Conservation (phyloP, 768 basidiomycete genomes). For the Hydnomerulius pinastri region DNA sequence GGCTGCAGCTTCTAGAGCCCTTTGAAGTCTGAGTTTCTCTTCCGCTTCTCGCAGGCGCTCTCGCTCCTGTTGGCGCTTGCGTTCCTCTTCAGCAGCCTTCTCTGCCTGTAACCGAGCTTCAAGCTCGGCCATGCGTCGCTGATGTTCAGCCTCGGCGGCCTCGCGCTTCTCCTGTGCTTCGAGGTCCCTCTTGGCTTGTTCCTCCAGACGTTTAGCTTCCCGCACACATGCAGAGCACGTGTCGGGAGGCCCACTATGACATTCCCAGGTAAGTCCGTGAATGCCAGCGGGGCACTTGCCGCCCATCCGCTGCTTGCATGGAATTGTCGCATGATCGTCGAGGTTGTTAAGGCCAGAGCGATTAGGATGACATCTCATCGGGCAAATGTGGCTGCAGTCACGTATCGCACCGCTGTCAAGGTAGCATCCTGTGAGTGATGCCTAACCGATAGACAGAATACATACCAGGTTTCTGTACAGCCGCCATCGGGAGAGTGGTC, state of each 20-base stretch:
- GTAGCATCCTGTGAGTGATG: neutral
- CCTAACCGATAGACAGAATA: constrained; percentile 2
- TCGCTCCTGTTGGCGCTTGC: neutral
- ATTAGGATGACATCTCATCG: constrained; percentile 61
- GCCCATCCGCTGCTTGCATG: constrained; percentile 40
- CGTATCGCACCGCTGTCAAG: constrained; percentile 43
- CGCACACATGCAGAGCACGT: constrained; percentile 50
- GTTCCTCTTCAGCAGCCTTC: no score
- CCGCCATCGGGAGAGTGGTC: constrained; percentile 60
- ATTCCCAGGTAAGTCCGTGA: constrained; percentile 49
- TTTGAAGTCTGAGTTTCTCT: neutral
- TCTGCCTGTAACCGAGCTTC: constrained; percentile 43
- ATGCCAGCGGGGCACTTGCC: constrained; percentile 42
- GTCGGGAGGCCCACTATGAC: constrained; percentile 40
- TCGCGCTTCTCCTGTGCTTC: constrained; percentile 47
- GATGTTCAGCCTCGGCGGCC: constrained; percentile 44
- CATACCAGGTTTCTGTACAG: constrained; percentile 59
- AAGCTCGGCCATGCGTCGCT: constrained; percentile 42
- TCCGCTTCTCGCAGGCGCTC: neutral
- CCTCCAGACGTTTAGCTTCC: constrained; percentile 41
- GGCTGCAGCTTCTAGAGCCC: no score
- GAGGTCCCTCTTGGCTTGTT: constrained; percentile 42
- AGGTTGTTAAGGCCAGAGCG: constrained; percentile 46
- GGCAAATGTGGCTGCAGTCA: constrained; percentile 57
- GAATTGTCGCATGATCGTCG: constrained; percentile 32